Evolutionary conservation across 257 asterid species (phyloP), one percentile per base, ranked within the genome.

Genomic region (Fraxinus excelsior): DNA sequence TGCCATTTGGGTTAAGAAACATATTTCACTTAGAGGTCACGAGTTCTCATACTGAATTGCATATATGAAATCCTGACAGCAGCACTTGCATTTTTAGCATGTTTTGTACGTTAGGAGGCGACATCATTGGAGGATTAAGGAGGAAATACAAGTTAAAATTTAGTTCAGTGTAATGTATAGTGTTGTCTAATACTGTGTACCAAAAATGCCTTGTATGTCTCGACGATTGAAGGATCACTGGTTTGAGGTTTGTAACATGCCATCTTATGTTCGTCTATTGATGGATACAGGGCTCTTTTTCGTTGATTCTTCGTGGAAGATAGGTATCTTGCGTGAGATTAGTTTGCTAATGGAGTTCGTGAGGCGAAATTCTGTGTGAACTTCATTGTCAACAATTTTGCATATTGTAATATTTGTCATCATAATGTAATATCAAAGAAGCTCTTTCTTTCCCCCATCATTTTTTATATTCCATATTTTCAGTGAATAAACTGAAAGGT

Each of bases 1-100:
- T 46, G 91, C 98, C 76, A 94, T 94, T 44, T 94, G 98, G 97
- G 98, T 91, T 51, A 94, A 94, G 91, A 94, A 94, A 82, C 83
- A 88, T 76, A 92, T 91, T 77, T 94, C 98, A 64, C 90, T 91
- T 67, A 83, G 98, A 78, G 98, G 98, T 70, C 92, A 94, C 8
- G 98, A 93, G 87, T 93, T 93, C 82, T 93, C 98, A 0, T 93
- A 93, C 82, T 93, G 86, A 91, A 81, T 64, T 79, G 32, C 76
- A 29, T 71, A 64, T 40, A 14, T 53, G 46, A 8, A 7, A 26
- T 11, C 7, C 4, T 32, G 31, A 62, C 35, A 23, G 35, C 7
- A 26, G 7, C 16, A 26, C 68, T 62, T 62, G 19, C 68, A 56
- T 19, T 56, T 16, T 46, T 46, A 46, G 58, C 58, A 16, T 46